These are phyloP conservation scores for Penicillium goetzii DNA, from an alignment of 495 filamentous ascomycete genomes.

Conservation along the genomic window DNA sequence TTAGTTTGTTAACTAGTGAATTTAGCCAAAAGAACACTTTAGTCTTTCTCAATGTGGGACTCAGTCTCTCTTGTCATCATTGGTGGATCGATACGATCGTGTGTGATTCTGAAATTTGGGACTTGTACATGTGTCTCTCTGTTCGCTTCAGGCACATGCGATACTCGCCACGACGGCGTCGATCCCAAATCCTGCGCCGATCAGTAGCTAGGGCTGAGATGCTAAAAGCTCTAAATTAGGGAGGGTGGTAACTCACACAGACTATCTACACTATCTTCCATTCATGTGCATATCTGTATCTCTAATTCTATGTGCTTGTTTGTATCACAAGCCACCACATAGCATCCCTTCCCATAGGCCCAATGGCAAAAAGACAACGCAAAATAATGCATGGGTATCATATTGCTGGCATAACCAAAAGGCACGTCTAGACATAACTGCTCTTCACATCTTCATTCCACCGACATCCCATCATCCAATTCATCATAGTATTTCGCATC, in stretches of 20 bases:
- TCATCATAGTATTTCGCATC: slow-evolving; percentile 4
- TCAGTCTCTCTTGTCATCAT: not conserved
- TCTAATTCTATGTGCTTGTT: not conserved
- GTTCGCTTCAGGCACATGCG: slow-evolving; percentile 5
- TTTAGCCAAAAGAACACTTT: not conserved
- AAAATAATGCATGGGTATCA: slow-evolving; percentile 4
- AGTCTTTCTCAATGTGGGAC: not conserved
- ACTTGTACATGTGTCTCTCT: not conserved
- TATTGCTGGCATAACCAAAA: not conserved
- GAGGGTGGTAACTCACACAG: not conserved
- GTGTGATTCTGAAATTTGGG: not conserved
- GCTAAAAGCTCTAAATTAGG: not conserved
- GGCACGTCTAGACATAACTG: not conserved
- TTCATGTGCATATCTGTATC: not conserved
- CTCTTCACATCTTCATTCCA: slow-evolving; percentile 16
- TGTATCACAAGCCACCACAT: not conserved
- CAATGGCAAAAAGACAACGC: not conserved
- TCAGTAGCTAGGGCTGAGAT: slow-evolving; percentile 1
- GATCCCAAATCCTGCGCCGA: not conserved
- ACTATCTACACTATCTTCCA: not conserved
- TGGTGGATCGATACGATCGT: not conserved
- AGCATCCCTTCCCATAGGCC: not conserved
- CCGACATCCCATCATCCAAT: slow-evolving; percentile 29
- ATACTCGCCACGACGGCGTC: not conserved
- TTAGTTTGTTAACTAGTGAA: not conserved